Evolutionary conservation across 2,329 filamentous ascomycete species (phyloP), one percentile per base, ranked within the genome.

Genomic region (Neophaeococcomyces mojaviensis): DNA sequence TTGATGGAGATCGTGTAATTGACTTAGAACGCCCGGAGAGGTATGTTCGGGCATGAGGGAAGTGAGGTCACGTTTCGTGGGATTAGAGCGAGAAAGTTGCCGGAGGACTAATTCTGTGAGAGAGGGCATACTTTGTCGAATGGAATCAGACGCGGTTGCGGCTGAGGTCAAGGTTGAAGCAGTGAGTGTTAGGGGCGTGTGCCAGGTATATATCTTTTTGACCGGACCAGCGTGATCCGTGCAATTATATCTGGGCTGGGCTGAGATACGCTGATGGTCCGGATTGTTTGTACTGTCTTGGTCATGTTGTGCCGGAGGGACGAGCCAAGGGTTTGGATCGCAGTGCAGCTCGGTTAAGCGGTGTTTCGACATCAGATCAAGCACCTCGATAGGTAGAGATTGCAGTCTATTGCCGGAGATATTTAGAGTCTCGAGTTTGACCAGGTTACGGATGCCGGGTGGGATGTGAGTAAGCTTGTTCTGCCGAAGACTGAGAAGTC

Each of bases 401-500:
- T 57, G 51, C 8, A 73, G 57, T 24, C 63, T 57, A 48, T 73
- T 73, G 24, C 65, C 64, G 2, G 67, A 64, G 19, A 73, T 50
- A 31, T 72, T 72, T n/a, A 72, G 53, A 20, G 67, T 64, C 55
- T 67, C 62, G 33, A 73, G 57, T 36, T 62, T 62, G 7, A 57
- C 64, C 42, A 73, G 54, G 39, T 60, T 65, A 38, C 63, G 55
- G 30, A 73, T 70, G 0, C 64, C 59, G 8, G 62, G 52, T 1
- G 68, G 68, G 18, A 73, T 61, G 19, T 64, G 60, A 0, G 57
- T 61, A 4, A 73, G 58, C 38, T 68, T 63, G 57, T 73, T 73
- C 41, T 67, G 65, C 2, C 70, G 67, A 38, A 73, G 50, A 53
- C 68, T 72, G 8, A 73, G 61, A 3, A 70, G 64, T 24, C 62